Conservation (phyloP, 768 basidiomycete genomes). For the Daedaleopsis sinensis region DNA sequence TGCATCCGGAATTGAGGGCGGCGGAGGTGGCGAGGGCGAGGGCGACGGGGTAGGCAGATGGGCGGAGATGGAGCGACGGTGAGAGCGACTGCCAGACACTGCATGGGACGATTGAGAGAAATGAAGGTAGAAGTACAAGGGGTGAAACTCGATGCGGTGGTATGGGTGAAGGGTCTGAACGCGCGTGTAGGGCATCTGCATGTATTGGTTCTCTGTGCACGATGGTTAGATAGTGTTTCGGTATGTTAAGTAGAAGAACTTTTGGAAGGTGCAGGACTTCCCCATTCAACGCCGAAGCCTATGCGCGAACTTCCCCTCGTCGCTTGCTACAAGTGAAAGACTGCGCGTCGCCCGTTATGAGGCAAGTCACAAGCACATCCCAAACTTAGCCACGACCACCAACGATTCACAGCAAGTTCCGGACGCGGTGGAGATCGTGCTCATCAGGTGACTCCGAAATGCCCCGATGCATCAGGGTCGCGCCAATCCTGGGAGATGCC, state of each 20-base stretch:
- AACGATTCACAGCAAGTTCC: slow-evolving; percentile 11
- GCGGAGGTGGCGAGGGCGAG: slow-evolving; percentile 16
- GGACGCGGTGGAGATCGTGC: neutral
- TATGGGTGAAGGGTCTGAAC: slow-evolving; percentile 11
- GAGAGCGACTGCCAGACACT: neutral
- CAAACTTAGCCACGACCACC: slow-evolving; percentile 7
- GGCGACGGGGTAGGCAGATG: slow-evolving; percentile 19
- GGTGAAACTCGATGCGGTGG: slow-evolving; percentile 22
- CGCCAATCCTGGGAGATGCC: slow-evolving; percentile 4
- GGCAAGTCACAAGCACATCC: neutral
- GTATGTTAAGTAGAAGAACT: neutral
- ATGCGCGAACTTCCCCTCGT: neutral
- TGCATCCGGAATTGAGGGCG: slow-evolving; percentile 20
- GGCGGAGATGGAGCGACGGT: slow-evolving; percentile 3
- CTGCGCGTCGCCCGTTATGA: neutral
- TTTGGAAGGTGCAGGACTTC: neutral
- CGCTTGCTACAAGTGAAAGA: neutral
- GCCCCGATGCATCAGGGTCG: slow-evolving; percentile 5
- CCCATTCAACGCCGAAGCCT: neutral
- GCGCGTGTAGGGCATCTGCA: slow-evolving; percentile 4
- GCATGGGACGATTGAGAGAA: slow-evolving; percentile 16
- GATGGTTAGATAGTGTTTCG: neutral
- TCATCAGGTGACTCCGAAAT: slow-evolving; percentile 14
- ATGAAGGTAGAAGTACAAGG: slow-evolving; percentile 30
- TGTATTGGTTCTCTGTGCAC: slow-evolving; percentile 20